Evolutionary conservation across 2,329 filamentous ascomycete genomes (phyloP).

Genomic region (Fusarium annulatum): DNA sequence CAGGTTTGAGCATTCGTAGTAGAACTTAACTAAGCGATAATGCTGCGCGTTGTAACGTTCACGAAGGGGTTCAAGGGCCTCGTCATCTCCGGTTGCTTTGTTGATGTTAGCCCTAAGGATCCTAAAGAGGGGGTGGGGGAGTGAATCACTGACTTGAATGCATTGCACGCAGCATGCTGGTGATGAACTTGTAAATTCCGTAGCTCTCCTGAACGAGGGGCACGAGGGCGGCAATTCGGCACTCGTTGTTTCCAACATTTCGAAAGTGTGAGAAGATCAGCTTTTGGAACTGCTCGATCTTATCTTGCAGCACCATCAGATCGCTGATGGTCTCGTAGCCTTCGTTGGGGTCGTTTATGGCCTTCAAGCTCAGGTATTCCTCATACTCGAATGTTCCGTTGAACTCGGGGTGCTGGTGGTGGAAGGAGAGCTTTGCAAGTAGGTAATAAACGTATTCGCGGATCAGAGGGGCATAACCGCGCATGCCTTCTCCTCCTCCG

Average conservation of each 20-base stretch:
- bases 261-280: conserved; percentile 98
- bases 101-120: conserved; percentile 34
- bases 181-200: conserved; percentile 99
- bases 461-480: conserved; percentile 92
- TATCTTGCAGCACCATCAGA: conserved; percentile 95
- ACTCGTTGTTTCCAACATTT: conserved; percentile 92
- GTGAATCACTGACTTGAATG: conserved; percentile 77
- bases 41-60: conserved; percentile 94
- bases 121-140: not conserved
- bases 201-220: conserved; percentile 97
- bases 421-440: conserved; percentile 94
- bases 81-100: conserved; percentile 88
- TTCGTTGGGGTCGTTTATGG: conserved; percentile 98
- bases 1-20: conserved; percentile 98
- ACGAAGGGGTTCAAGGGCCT: conserved; percentile 88
- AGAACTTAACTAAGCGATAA: conserved; percentile 95
- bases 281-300: conserved; percentile 99
- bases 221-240: conserved; percentile 92
- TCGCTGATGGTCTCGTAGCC: conserved; percentile 97
- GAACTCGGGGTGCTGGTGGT: conserved; percentile 96
- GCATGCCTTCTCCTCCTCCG: conserved; percentile 84
- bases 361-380: conserved; percentile 97
- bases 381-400: conserved; percentile 99
- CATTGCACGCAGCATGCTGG: conserved; percentile 99
- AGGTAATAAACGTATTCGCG: conserved; percentile 97